Evolutionary conservation across 495 filamentous ascomycete species (phyloP).

Genomic region (Geoglossum glabrum): DNA sequence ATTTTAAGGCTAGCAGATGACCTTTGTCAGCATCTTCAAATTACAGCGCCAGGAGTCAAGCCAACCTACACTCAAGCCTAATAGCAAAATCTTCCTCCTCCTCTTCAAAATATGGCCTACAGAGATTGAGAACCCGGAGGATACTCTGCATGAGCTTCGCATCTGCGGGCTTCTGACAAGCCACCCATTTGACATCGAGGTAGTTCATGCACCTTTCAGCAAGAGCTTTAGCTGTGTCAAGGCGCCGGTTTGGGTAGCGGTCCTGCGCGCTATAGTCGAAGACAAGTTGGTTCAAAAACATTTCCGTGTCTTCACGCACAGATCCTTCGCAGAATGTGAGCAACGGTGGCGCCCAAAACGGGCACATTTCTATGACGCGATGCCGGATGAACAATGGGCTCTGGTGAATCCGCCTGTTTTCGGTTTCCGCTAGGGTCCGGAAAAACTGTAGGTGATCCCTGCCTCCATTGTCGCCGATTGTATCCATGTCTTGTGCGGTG

Average conservation of each 20-base stretch:
- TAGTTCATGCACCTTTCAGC: slow-evolving; percentile 2
- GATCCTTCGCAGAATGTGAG: slow-evolving; percentile 4
- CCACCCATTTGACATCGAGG: neutral
- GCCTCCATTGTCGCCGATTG: slow-evolving; percentile 34
- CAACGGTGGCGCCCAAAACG: slow-evolving; percentile 4
- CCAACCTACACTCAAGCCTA: slow-evolving; percentile 2
- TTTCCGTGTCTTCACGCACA: slow-evolving; percentile 3
- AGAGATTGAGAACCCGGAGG: neutral
- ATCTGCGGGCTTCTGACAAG: neutral
- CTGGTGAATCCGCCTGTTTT: neutral
- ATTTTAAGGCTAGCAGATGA: neutral
- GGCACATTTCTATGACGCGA: neutral
- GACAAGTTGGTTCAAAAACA: slow-evolving; percentile 2
- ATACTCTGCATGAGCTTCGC: slow-evolving; percentile 1
- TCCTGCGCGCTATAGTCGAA: neutral
- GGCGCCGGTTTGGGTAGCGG: neutral
- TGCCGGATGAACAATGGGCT: neutral
- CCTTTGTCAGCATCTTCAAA: neutral
- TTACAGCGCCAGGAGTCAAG: neutral
- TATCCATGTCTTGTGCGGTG: slow-evolving; percentile 33
- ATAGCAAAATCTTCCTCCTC: slow-evolving; percentile 1
- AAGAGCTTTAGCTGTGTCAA: neutral
- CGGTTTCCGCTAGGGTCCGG: slow-evolving; percentile 15
- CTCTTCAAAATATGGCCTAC: slow-evolving; percentile 4
- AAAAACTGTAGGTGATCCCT: slow-evolving; percentile 41